Evolutionary conservation across 768 basidiomycete species (phyloP), one percentile per base, ranked within the genome.

Genomic region (Kwoniella newhampshirensis): DNA sequence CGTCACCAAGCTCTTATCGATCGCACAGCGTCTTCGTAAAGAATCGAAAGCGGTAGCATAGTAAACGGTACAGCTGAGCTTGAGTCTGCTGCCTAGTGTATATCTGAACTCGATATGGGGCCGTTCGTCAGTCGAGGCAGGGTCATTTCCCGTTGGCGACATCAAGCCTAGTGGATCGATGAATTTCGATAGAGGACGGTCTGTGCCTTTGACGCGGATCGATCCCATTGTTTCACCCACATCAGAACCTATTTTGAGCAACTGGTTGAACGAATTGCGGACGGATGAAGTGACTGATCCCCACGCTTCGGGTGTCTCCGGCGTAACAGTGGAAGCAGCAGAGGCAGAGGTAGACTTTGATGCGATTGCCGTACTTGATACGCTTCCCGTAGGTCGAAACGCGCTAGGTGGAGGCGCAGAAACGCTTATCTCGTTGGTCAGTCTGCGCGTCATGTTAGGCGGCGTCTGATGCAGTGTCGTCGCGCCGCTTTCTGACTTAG

Each of bases 91-190:
- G 36, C 87, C 86, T 47, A 89, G 79, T 1, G 85, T 86, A 82
- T 86, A 88, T 57, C 88, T 86, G 60, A 89, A 88, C 75, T 87
- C 87, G 79, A 90, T 84, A 71, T 91, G 89, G 2, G 89, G 88
- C 20, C 82, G 82, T 13, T 86, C 85, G 67, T 88, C 86, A 30
- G 86, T 83, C 3, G 71, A 42, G 15, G 54, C 35, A 3, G 65
- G 42, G 3, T 66, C 58, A 28, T 62, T 67, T 37, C 66, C 68
- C 41, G 53, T 54, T 21, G 36, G 56, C 2, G 60, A 37, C 37
- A 61, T 55, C 37, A 50, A 54, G 21, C 39, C 46, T 15, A 61
- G 42, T 20, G 60, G 68, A 25, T 66, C 68, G 8, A 66, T 68
- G 4, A 73, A 36, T 5, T 61, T 61, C 2, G 68, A 59, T 4